These are phyloP conservation scores for Daldinia vernicosa DNA, from an alignment of 495 filamentous ascomycete species.

Conservation along the genomic window DNA sequence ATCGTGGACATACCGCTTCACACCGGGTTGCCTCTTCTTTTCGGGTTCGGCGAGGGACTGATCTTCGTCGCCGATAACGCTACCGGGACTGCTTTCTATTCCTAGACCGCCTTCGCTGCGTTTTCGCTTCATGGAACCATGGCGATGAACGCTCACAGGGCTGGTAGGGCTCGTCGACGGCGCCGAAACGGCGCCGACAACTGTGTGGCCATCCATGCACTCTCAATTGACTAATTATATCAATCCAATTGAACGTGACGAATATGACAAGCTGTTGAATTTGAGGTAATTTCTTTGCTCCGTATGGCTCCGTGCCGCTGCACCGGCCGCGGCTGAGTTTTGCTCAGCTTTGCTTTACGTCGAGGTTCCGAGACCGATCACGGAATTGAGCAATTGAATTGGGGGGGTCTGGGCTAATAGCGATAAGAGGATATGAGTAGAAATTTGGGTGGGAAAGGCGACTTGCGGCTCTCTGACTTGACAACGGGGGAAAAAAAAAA, in stretches of 20 bases:
- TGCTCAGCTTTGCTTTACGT: conserved; percentile 26
- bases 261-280: conserved; percentile 41
- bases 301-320: conserved; percentile 36
- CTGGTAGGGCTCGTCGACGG: conserved; percentile 53
- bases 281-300: conserved; percentile 35
- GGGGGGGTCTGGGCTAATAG: conserved; percentile 39
- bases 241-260: conserved; percentile 32
- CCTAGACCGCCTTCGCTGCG: conserved; percentile 49
- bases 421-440: conserved; percentile 33
- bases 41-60: conserved; percentile 66
- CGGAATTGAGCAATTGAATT: conserved; percentile 44
- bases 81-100: conserved; percentile 75
- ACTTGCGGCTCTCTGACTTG: conserved; percentile 20
- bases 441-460: conserved; percentile 23
- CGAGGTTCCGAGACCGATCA: conserved; percentile 41
- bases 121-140: conserved; percentile 58
- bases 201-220: conserved; percentile 53
- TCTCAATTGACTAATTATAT: conserved; percentile 45
- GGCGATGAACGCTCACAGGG: conserved; percentile 55
- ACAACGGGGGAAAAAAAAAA: conserved; percentile 12
- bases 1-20: conserved; percentile 66
- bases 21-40: conserved; percentile 72
- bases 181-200: conserved; percentile 50
- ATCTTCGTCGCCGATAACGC: conserved; percentile 69
- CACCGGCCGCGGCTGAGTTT: conserved; percentile 36